Evolutionary conservation across 805 yeast species (phyloP).

Genomic region (Candida qinlingensis): DNA sequence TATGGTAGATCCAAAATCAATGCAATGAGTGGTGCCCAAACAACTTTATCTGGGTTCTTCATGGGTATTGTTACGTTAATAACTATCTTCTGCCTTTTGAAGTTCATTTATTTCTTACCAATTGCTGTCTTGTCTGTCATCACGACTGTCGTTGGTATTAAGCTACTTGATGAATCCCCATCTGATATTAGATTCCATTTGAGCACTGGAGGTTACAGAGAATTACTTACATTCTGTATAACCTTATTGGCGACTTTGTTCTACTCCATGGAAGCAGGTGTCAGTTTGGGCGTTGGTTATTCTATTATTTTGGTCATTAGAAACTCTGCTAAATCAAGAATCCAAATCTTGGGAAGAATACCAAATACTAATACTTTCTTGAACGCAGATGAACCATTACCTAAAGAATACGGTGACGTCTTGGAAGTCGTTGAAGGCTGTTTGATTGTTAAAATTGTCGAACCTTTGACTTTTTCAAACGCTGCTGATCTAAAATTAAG

Average conservation of each 20-base stretch:
- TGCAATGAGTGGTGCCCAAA: slow-evolving; percentile 80
- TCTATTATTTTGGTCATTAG: slow-evolving; percentile 75
- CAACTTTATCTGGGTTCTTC: slow-evolving; percentile 77
- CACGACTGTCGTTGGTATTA: slow-evolving; percentile 71
- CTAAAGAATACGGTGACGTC: slow-evolving; percentile 20
- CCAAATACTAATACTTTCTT: slow-evolving; percentile 57
- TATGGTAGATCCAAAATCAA: slow-evolving; percentile 91
- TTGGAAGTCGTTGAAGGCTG: slow-evolving; percentile 60
- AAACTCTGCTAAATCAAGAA: slow-evolving; percentile 76
- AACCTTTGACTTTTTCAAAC: slow-evolving; percentile 85
- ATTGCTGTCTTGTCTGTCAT: slow-evolving; percentile 74
- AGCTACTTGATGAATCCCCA: slow-evolving; percentile 81
- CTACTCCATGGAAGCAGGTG: slow-evolving; percentile 84
- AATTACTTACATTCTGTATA: slow-evolving; percentile 60
- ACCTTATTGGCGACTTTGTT: slow-evolving; percentile 60
- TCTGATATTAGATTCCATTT: slow-evolving; percentile 69
- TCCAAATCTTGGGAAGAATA: slow-evolving; percentile 73
- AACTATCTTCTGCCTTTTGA: slow-evolving; percentile 55
- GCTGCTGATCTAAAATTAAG: slow-evolving; percentile 69
- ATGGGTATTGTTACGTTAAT: slow-evolving; percentile 74
- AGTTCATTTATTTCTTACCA: slow-evolving; percentile 68
- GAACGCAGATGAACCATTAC: slow-evolving; percentile 62
- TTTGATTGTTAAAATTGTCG: slow-evolving; percentile 75
- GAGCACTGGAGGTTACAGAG: slow-evolving; percentile 70
- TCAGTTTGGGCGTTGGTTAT: slow-evolving; percentile 78